phyloP scores from a whole-genome alignment of 192 early-diverging fungal genomes.

The Backusella liffmaniae region DNA sequence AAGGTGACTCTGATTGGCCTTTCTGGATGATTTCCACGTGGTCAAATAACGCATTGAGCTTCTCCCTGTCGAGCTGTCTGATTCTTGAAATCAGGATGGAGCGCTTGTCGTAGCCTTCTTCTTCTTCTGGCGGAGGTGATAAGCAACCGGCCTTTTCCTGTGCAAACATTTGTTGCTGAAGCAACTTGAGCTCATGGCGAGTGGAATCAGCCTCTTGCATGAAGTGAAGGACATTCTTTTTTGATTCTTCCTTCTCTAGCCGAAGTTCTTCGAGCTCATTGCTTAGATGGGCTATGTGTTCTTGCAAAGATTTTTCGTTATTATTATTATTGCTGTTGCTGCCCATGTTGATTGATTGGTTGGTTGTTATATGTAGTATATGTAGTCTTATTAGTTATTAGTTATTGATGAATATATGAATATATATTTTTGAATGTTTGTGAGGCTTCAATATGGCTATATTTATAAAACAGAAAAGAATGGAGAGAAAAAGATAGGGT shows the following conservation, averaged over 20 bases:
- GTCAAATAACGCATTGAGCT: not conserved
- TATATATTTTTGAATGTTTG: too few species aligned
- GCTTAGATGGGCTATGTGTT: constrained; percentile 13
- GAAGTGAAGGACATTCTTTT: constrained; percentile 19
- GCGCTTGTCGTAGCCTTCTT: not conserved
- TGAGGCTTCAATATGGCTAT: too few species aligned
- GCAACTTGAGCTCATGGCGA: not conserved
- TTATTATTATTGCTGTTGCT: not conserved
- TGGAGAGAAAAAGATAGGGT: not conserved
- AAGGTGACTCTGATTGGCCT: not conserved
- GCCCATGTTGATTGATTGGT: not conserved
- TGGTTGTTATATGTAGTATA: not conserved
- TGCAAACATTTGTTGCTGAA: not conserved
- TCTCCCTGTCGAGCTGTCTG: not conserved
- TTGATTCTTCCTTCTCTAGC: constrained; percentile 18
- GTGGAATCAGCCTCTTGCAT: constrained; percentile 25
- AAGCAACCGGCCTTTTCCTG: not conserved
- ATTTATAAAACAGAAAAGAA: not conserved
- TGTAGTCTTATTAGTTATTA: not conserved
- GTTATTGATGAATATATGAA: too few species aligned
- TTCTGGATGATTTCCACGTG: constrained; percentile 1
- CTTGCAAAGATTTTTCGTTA: constrained; percentile 1
- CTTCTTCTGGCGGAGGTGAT: constrained; percentile 4
- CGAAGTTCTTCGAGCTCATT: constrained; percentile 27
- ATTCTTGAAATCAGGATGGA: not conserved